Base-by-base conservation (phyloP, 2,329 filamentous ascomycete species). In the Fusarium lateritium region DNA sequence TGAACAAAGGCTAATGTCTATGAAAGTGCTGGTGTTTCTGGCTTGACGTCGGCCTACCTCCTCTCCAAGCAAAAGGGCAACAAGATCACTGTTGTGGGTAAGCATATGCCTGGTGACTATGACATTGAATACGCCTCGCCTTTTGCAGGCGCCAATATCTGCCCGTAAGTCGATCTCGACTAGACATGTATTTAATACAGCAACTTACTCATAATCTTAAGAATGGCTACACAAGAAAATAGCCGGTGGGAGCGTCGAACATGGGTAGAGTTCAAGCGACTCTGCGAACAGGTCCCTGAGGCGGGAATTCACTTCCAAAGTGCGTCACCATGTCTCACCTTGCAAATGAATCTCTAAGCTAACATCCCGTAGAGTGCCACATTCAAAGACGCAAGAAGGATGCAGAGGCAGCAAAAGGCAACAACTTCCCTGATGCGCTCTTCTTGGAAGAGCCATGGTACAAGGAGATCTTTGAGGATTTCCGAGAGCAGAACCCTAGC, bases 101-200 rank as follows among this genome's bases (percentile, higher is more conserved):
- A 95, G 76, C 92, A 97, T 77, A 96, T 97, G 91, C 94, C 94
- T 0, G 94, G 94, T 36, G 94, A 98, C 82, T 96, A 95, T 79
- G 92, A 95, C 70, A 91, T 94, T 71, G 92, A 97, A 83, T 98
- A 97, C 78, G 91, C 93, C 1, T 97, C 93, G 7, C 94, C 93
- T 1, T 97, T 93, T 92, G 94, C 94, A 5, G 94, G 94, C 15
- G 94, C 93, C 65, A 95, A 96, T 76, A 90, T 89, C 75, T 78
- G 91, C 62, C 93, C 92, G 90, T 92, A 74, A 65, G 89, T 83
- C 24, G n/a, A 19, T n/a, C 10, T 19, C 21, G 15, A 3, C 36
- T 19, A 9, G 19, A 22, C 24, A 3, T 7, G 10, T 33, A 21
- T 6, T 7, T 14, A 22, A 34, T 31, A 26, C 21, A 15, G 6